Percentiles rank a stretch among this genome's conserved stretches.
phyloP scores from a whole-genome alignment of 2,329 filamentous ascomycete species.

The Nigrospora osmanthi region DNA sequence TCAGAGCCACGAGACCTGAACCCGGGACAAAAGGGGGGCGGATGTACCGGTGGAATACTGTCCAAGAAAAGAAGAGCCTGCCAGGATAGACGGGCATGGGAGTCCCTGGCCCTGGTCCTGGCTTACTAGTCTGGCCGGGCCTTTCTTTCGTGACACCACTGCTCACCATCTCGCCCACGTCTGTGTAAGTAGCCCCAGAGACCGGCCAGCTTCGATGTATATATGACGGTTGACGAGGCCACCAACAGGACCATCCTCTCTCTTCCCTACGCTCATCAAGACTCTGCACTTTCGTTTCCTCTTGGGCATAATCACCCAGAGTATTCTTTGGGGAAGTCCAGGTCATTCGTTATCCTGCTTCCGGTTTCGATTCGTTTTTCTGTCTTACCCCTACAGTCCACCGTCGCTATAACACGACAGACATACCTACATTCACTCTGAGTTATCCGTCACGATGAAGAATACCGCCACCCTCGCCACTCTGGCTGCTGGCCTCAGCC shows the following conservation, averaged over 20 bases:
- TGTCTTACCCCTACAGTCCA: slow-evolving; percentile 10
- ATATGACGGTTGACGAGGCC: slow-evolving; percentile 15
- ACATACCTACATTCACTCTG: slow-evolving; percentile 5
- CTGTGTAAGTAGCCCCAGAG: slow-evolving; percentile 8
- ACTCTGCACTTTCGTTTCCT: slow-evolving; percentile 18
- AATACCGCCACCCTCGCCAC: slow-evolving; percentile 37
- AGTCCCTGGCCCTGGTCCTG: too few species aligned
- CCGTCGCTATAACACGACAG: slow-evolving; percentile 10
- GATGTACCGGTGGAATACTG: too few species aligned
- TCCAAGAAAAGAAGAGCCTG: too few species aligned
- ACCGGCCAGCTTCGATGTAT: slow-evolving; percentile 13
- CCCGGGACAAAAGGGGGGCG: too few species aligned
- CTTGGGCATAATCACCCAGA: slow-evolving; percentile 16
- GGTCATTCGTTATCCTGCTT: slow-evolving; percentile 50
- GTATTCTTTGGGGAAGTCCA: slow-evolving; percentile 32
- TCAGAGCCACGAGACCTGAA: too few species aligned
- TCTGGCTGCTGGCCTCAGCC: slow-evolving; percentile 41
- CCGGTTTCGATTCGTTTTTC: slow-evolving; percentile 21
- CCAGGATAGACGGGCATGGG: too few species aligned
- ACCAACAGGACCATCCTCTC: slow-evolving; percentile 1
- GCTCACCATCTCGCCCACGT: slow-evolving; percentile 5
- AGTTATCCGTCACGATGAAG: slow-evolving; percentile 38
- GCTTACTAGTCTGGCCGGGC: too few species aligned
- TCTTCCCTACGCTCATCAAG: slow-evolving; percentile 12
- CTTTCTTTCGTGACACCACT: too few species aligned